Evolutionary conservation across 179 eudicot genomes (phyloP), one percentile per base, ranked within the genome.

Genomic region (Amaranthus tricolor): DNA sequence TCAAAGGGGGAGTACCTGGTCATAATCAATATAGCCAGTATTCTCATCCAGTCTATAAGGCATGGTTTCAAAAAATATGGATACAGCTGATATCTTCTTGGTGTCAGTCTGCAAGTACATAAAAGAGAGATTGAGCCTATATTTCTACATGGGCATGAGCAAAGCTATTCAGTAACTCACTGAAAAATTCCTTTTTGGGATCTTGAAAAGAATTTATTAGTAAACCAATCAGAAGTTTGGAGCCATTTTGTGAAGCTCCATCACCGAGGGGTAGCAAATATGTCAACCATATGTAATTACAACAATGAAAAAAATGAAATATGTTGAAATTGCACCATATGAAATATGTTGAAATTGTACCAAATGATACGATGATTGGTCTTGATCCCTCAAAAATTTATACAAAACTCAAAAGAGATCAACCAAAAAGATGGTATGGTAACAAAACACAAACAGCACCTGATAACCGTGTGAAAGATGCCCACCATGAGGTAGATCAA

Each of bases 401-500:
- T 69, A 60, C 4, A 65, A 49, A 19, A 71, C 17, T 52, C 56
- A 66, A 47, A 48, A 71, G 59, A 64, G 51, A 57, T 53, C 17
- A 68, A 17, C 9, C 9, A 0, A 40, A 50, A 31, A 31, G 40
- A 31, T 31, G 40, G 40, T 31, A 31, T 4, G 40, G 40, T 31
- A 31, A 31, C 40, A 31, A 31, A 21, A 71, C n/a, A 31, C 24
- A 3, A 68, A 21, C 67, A 15, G 72, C 82, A 90, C 99, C 98
- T 96, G 99, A 86, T 93, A 96, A 56, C 99, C 99, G 62, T 96
- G 99, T 53, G 99, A 96, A 79, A 96, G 97, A 86, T 93, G 99
- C 14, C 99, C 99, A 82, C 99, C 99, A 83, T 96, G 99, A 78
- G 99, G 99, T 84, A 96, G 91, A 89, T 96, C 99, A 83, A 96